phyloP scores from a whole-genome alignment of 2,329 filamentous ascomycete genomes.

The Zymoseptoria ardabiliae region DNA sequence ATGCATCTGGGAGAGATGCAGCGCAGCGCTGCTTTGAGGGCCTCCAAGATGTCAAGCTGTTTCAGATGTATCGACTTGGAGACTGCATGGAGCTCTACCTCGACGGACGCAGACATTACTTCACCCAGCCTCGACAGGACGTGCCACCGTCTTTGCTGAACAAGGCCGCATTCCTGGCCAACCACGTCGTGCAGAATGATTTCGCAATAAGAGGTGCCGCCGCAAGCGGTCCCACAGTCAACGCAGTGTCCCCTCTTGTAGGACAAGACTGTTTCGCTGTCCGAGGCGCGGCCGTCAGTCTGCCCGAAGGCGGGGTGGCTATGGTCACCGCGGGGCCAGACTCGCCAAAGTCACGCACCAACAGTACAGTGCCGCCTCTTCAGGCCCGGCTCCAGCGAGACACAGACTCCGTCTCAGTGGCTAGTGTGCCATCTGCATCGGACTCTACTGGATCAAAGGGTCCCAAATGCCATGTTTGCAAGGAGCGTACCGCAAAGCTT shows the following conservation, averaged over 20 bases:
- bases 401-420: conserved; percentile 2
- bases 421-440: conserved; percentile 6
- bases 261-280: not conserved
- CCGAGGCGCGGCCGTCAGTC: not conserved
- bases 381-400: not conserved
- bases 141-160: not conserved
- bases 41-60: not conserved
- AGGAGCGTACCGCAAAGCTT: conserved; percentile 1
- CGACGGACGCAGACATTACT: not conserved
- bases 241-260: not conserved
- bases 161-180: not conserved
- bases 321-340: not conserved
- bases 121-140: not conserved
- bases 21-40: not conserved
- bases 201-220: not conserved
- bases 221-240: not conserved
- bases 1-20: not conserved
- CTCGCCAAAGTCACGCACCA: not conserved
- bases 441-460: conserved; percentile 1
- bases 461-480: conserved; percentile 9
- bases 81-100: not conserved
- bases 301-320: not conserved
- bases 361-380: not conserved
- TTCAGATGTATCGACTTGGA: not conserved
- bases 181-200: not conserved